Base-by-base conservation (phyloP, 2,329 filamentous ascomycete species). In the Neurospora crassa region DNA sequence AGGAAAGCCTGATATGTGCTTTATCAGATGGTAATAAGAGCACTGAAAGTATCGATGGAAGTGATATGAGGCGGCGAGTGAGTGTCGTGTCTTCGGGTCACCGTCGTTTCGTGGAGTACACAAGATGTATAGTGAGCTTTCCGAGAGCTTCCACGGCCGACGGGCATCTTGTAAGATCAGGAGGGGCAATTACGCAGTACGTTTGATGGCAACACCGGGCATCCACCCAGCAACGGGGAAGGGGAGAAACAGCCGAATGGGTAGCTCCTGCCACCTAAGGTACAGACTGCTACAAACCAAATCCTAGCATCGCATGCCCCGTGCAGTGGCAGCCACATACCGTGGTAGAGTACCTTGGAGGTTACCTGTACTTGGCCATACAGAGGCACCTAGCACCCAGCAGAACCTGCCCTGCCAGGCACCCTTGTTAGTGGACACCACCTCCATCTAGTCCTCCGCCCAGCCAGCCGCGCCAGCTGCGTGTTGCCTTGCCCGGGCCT, bases 401-500 rank as follows among this genome's bases (percentile, higher is more conserved):
- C n/a, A 40, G 68, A 20, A 53, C 18, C n/a, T 40, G 37, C 37
- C 69, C 43, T 69, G 63, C 71, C 69, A 45, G 71, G 72, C 53
- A 71, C 70, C 73, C 72, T 59, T 72, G 74, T 70, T 69, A 43
- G 41, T 59, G 47, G 37, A 43, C 42, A 63, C 34, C 69, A 63
- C 34, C 69, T 69, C 47, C 53, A 43, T 53, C 40, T 45, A 29
- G 68, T 40, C 29, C 47, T 40, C 45, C 69, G 45, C n/a, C 70
- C 42, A 24, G 71, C 74, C 70, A 74, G 77, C 78, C 78, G 76
- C 78, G 78, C 78, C 78, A 79, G 78, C 78, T 78, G 74, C 74
- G 76, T 78, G 78, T 76, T 79, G 78, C 78, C 78, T 79, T 76
- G 70, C 71, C 43, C 29, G 29, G 29, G 29, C 29, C 43, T 47